Evolutionary conservation across 805 yeast genomes (phyloP), one percentile per base, ranked within the genome.

Genomic region (Metschnikowia noctiluminum): DNA sequence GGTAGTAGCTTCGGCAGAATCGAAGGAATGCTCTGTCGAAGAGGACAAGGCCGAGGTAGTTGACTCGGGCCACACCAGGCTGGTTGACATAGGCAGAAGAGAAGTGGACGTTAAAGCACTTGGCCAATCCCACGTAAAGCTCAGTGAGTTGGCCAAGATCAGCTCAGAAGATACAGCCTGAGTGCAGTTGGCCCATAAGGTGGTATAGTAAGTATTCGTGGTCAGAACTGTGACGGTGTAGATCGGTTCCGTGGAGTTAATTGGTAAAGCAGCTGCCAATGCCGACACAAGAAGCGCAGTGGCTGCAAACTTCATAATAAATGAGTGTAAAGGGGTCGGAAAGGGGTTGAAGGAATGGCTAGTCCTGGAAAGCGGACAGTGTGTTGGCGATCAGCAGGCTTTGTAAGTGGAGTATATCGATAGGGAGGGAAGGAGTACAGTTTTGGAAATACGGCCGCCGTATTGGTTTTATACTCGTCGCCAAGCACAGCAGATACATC

Each of bases 231-330:
- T 35, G 5, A 27, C 34, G 14, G 47, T 44, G 14, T 12, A 13
- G 7, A 16, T 28, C 7, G 36, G 26, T 0, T 43, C 41, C 11
- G 44, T 30, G n/a, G 38, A 12, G 30, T 38, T 47, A n/a, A 45
- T 28, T 31, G 53, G 51, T 13, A 49, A 39, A 13, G 55, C 53
- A 30, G 53, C 51, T 21, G 48, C 49, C 43, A 47, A 45, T 12
- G 46, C 45, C 21, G 46, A 31, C 27, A 40, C 15, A 37, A 43
- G 28, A n/a, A 46, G 42, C 12, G 49, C 35, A 31, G 39, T 32
- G 36, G 49, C 37, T 28, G 55, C 49, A 38, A 51, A 36, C 28
- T 52, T 51, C 57, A 53, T 53, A 14, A 27, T 28, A 28, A 41
- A 43, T 16, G 48, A 48, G 28, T 36, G 45, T 35, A 48, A 31